Evolutionary conservation across 2,329 filamentous ascomycete species (phyloP).

Genomic region (Fusarium compactum): DNA sequence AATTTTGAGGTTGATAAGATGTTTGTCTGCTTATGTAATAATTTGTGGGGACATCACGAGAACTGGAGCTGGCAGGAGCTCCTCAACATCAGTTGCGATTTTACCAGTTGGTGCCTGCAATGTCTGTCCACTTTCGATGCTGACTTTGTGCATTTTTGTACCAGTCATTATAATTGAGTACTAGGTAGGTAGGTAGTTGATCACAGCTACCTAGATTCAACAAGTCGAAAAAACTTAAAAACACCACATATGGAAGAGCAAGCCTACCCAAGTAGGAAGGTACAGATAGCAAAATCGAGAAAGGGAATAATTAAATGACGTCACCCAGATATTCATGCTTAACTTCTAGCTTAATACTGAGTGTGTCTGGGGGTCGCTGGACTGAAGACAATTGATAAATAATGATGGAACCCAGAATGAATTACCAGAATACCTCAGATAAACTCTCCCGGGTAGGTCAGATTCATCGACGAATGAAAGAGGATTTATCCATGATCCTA

Average conservation of each 20-base stretch:
- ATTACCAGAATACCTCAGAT: background rate
- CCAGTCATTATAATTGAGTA: background rate
- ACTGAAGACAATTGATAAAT: background rate
- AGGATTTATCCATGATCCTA: slow-evolving; percentile 10
- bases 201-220: background rate
- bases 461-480: background rate
- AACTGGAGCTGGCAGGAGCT: background rate
- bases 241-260: background rate
- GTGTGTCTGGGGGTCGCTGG: background rate
- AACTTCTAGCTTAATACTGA: slow-evolving; percentile 24
- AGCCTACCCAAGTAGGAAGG: background rate
- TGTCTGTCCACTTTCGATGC: background rate
- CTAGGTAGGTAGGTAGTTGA: background rate
- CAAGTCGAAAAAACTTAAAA: background rate
- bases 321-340: slow-evolving; percentile 20
- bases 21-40: slow-evolving; percentile 37
- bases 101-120: background rate
- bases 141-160: background rate
- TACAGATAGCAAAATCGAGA: background rate
- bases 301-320: background rate
- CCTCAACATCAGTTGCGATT: background rate
- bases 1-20: slow-evolving; percentile 28
- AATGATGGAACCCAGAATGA: background rate
- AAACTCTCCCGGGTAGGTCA: slow-evolving; percentile 1
- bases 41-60: background rate